Percentiles rank a stretch among this genome's conserved stretches.
Evolutionary conservation across 2,329 filamentous ascomycete species (phyloP).

Genomic region (Ophiocordyceps camponoti-saundersi): DNA sequence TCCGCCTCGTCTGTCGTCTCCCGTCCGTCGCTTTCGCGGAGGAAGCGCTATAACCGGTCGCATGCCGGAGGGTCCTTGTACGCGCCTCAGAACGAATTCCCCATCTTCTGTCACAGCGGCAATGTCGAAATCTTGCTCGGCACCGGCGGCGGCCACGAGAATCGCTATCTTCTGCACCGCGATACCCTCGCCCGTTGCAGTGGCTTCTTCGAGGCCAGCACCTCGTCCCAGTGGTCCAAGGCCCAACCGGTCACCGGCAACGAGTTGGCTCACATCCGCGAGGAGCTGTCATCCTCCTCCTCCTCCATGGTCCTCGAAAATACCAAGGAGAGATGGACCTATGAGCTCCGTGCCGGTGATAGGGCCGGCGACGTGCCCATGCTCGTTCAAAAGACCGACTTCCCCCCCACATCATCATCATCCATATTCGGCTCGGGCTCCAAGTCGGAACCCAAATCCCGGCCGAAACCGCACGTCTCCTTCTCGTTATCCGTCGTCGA

Average conservation of each 20-base stretch:
- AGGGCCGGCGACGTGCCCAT: slow-evolving; percentile 68
- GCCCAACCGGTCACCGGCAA: slow-evolving; percentile 14
- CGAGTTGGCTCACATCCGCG: slow-evolving; percentile 37
- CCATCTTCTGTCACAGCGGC: slow-evolving; percentile 74
- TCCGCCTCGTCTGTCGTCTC: slow-evolving; percentile 37
- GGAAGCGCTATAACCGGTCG: slow-evolving; percentile 63
- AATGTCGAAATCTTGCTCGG: slow-evolving; percentile 81
- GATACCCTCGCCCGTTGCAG: slow-evolving; percentile 81
- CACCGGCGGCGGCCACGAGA: slow-evolving; percentile 38
- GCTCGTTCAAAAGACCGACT: slow-evolving; percentile 60
- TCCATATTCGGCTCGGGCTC: slow-evolving; percentile 29
- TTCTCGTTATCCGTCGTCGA: slow-evolving; percentile 87
- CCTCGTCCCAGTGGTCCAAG: slow-evolving; percentile 55
- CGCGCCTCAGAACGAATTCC: slow-evolving; percentile 75
- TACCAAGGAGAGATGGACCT: slow-evolving; percentile 49
- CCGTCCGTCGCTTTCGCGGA: slow-evolving; percentile 39
- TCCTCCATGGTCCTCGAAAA: slow-evolving; percentile 7
- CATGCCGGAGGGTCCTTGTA: slow-evolving; percentile 57
- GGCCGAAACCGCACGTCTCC: slow-evolving; percentile 13
- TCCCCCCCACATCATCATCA: slow-evolving; percentile 2
- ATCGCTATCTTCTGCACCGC: slow-evolving; percentile 72
- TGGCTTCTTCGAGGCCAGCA: slow-evolving; percentile 82
- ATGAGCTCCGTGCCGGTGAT: slow-evolving; percentile 66
- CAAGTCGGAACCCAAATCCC: slow-evolving; percentile 11
- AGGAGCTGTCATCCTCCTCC: slow-evolving; percentile 14